These are phyloP conservation scores for Zymoseptoria ardabiliae DNA, from an alignment of 2,329 filamentous ascomycete genomes.

Conservation along the genomic window DNA sequence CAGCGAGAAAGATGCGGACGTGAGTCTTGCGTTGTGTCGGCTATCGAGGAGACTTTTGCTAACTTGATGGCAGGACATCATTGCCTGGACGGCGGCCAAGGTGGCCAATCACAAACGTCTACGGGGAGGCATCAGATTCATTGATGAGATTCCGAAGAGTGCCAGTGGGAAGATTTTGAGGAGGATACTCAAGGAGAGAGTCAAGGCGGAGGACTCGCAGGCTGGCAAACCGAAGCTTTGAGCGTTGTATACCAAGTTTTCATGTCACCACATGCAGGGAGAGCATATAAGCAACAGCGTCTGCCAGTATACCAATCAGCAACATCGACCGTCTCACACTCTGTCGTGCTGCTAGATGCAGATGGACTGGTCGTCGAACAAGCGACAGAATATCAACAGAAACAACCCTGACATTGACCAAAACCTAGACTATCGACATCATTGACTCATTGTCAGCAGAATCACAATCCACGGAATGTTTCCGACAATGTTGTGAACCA, in stretches of 20 bases:
- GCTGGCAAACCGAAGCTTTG: conserved; percentile 35
- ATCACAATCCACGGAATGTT: too few relatives aligned
- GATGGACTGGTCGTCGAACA: too few relatives aligned
- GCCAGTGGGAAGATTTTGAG: conserved; percentile 43
- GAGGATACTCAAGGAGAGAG: conserved; percentile 37
- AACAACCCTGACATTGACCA: too few relatives aligned
- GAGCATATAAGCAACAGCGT: too few relatives aligned
- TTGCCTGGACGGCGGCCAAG: conserved; percentile 37
- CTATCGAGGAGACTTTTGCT: neutral
- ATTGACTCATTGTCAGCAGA: too few relatives aligned
- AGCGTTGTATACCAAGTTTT: neutral
- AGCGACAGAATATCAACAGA: too few relatives aligned
- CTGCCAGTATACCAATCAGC: too few relatives aligned
- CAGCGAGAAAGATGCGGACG: conserved; percentile 29
- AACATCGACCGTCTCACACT: too few relatives aligned
- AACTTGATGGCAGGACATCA: conserved; percentile 27
- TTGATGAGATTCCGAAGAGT: conserved; percentile 42
- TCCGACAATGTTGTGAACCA: too few relatives aligned
- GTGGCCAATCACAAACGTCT: conserved; percentile 43
- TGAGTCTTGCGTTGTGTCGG: neutral
- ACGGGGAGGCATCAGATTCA: conserved; percentile 40
- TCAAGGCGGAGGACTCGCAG: conserved; percentile 34
- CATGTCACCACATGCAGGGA: too few relatives aligned
- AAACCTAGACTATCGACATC: too few relatives aligned
- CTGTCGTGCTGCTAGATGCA: too few relatives aligned